A percentile compares a stretch with the other conserved stretches of the same genome.
phyloP scores from a whole-genome alignment of 441 rosid genomes.

The Flueggea neowawraea region DNA sequence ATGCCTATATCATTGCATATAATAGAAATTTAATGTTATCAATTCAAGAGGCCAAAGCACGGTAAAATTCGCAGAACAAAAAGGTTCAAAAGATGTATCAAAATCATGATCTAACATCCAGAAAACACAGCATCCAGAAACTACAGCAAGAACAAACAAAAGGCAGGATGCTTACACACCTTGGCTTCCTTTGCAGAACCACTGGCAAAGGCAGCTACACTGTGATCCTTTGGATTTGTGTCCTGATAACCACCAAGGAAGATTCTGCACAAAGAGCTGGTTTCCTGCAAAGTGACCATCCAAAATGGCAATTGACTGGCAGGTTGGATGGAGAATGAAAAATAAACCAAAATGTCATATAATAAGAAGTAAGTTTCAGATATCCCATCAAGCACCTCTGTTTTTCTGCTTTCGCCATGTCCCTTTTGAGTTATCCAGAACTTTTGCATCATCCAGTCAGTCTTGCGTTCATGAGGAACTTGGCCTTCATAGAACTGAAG shows the following conservation, averaged over 20 bases:
- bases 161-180: too few species aligned
- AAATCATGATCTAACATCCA: too few species aligned
- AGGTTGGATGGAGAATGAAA: slow-evolving; percentile 16
- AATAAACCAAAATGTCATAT: slow-evolving; percentile 9
- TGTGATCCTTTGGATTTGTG: slow-evolving; percentile 1
- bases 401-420: slow-evolving; percentile 17
- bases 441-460: slow-evolving; percentile 50
- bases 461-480: slow-evolving; percentile 24
- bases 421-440: slow-evolving; percentile 33
- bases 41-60: too few species aligned
- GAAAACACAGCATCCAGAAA: too few species aligned
- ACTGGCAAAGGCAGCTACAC: not conserved
- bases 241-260: slow-evolving; percentile 14
- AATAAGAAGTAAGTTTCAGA: slow-evolving; percentile 6
- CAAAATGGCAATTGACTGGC: slow-evolving; percentile 21
- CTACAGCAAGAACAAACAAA: too few species aligned
- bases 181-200: too few species aligned
- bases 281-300: slow-evolving; percentile 41
- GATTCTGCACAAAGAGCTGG: slow-evolving; percentile 43
- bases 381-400: slow-evolving; percentile 26
- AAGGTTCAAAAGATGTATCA: too few species aligned
- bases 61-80: too few species aligned
- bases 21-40: too few species aligned
- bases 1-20: too few species aligned
- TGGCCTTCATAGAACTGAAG: slow-evolving; percentile 30